phyloP scores from a whole-genome alignment of 176 grass and related monocot species.

The Avena insularis region DNA sequence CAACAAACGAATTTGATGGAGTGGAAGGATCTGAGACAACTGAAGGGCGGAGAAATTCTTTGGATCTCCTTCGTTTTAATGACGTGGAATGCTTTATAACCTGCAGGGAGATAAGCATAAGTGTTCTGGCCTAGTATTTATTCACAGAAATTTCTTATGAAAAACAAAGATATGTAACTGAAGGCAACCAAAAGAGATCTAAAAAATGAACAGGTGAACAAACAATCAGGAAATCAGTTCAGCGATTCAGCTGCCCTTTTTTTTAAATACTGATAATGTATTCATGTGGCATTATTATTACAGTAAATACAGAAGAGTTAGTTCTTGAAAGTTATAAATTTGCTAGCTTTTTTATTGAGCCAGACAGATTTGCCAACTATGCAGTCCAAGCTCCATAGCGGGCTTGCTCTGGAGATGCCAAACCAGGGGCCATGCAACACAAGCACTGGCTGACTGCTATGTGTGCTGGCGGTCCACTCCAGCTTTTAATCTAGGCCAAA shows the following conservation, averaged over 20 bases:
- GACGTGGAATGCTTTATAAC: constrained; percentile 75
- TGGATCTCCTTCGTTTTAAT: constrained; percentile 73
- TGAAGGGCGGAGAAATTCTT: constrained; percentile 63
- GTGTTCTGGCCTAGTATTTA: constrained; percentile 24
- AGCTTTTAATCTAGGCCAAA: constrained; percentile 1
- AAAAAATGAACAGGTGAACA: not conserved
- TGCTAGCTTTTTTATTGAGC: constrained; percentile 7
- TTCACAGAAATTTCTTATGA: not conserved
- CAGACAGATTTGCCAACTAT: not conserved
- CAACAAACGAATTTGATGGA: constrained; percentile 99
- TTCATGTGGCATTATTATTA: not conserved
- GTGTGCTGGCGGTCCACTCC: not conserved
- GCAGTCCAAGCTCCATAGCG: not conserved
- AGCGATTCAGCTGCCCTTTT: not conserved
- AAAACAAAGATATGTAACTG: constrained; percentile 11
- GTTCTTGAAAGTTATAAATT: not conserved
- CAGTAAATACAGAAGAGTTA: not conserved
- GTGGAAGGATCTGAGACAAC: constrained; percentile 89
- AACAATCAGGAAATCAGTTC: not conserved
- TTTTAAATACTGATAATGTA: not conserved
- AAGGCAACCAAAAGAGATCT: not conserved
- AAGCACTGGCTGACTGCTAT: not conserved
- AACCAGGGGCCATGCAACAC: not conserved
- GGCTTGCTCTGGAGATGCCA: not conserved
- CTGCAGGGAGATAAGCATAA: constrained; percentile 52